Base-by-base conservation (phyloP, 305 asterid genomes). In the Fraxinus sp. region DNA sequence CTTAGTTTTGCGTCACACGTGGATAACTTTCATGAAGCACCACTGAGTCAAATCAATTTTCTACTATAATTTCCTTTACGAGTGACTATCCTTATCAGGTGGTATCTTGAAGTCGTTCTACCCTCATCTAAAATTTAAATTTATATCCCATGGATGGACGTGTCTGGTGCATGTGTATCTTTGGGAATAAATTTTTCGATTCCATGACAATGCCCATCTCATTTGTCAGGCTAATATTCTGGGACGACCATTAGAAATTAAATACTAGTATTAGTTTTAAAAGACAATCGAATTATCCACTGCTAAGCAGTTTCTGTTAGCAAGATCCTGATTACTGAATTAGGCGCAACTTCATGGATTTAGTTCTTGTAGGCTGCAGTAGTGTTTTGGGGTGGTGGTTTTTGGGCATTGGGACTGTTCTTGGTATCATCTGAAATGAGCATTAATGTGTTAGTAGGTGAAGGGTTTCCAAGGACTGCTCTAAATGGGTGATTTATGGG, bases 201-300 rank as follows among this genome's bases (percentile, higher is more conserved):
- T 57, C 41, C 32, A 49, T 77, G 32, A 78, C 30, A 11, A 16
- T 81, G 84, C 72, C 81, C 46, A 20, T 86, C 86, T 84, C 81
- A 55, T 75, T 75, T 79, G 83, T 75, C 37, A 20, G 81, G 71
- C 82, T 75, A 33, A 22, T 81, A 57, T 77, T 52, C 35, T 75
- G 82, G 79, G 70, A 75, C 46, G 74, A 59, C 28, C 16, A 11
- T 59, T 79, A 72, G 71, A 57, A 64, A 62, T 62, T 24, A 9
- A 62, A 62, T n/a, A 36, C 70, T 32, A 68, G 72, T 75, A 35
- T n/a, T 55, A 18, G 35, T 9, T 77, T 11, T 11, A 3, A 10
- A 62, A 18, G 41, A 41, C 16, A 11, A 24, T 81, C 9, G 73
- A 41, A 33, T 28, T 33, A 62, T 37, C n/a, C 1, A 20, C 28